Evolutionary conservation across 1,139 yeast genomes (phyloP).

Genomic region (Chernovozyma aurita): DNA sequence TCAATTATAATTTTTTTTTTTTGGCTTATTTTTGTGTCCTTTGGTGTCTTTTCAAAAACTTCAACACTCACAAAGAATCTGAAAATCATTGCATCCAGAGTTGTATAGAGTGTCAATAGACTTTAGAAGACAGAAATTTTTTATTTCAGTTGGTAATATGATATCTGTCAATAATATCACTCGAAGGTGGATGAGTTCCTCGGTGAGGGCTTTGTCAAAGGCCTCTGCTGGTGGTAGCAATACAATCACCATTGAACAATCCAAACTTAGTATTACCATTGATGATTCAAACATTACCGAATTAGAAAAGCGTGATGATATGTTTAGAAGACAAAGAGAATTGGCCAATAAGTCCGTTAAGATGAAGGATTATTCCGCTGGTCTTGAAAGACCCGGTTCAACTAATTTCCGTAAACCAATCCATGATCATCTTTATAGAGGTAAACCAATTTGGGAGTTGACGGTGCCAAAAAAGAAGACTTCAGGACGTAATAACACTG

Average conservation of each 20-base stretch:
- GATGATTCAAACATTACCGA: conserved; percentile 49
- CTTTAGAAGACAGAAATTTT: too few species aligned
- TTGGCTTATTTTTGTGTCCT: too few species aligned
- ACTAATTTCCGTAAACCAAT: conserved; percentile 88
- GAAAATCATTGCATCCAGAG: too few species aligned
- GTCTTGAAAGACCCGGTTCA: conserved; percentile 73
- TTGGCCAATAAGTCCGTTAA: conserved; percentile 65
- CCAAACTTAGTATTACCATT: conserved; percentile 2
- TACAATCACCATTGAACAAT: neutral
- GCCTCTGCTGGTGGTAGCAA: conserved; percentile 1
- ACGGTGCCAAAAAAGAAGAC: conserved; percentile 70
- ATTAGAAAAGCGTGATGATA: conserved; percentile 74
- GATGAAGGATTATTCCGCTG: conserved; percentile 72
- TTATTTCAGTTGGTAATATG: neutral
- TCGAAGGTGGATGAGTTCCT: conserved; percentile 4
- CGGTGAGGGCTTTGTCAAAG: neutral
- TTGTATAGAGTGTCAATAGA: too few species aligned
- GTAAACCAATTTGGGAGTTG: conserved; percentile 71
- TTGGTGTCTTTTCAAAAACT: too few species aligned
- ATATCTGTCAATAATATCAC: neutral
- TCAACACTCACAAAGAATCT: too few species aligned
- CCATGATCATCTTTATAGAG: conserved; percentile 82
- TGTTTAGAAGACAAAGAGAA: conserved; percentile 68
- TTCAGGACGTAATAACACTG: conserved; percentile 89
- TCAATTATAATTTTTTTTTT: too few species aligned